Percentiles rank a stretch among this genome's conserved stretches.
Conservation (phyloP, 192 early-diverging fungal genomes). For the Coemansia sp. region DNA sequence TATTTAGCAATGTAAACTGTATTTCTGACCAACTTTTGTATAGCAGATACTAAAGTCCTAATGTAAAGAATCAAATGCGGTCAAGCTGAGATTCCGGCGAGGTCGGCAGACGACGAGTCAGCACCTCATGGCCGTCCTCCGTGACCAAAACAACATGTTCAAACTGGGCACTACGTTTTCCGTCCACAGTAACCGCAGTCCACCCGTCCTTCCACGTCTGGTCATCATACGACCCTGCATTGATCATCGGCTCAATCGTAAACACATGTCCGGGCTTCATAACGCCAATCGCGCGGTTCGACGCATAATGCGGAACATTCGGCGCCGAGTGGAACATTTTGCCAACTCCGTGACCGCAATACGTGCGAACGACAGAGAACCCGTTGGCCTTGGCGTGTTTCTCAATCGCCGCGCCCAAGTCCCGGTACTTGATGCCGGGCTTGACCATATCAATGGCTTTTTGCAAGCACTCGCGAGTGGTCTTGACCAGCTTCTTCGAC, state of each 20-base stretch:
- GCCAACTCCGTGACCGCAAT: conserved; percentile 90
- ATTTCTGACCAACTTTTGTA: too few relatives aligned
- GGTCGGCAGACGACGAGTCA: conserved; percentile 55
- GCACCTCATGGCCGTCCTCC: conserved; percentile 85
- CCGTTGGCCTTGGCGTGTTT: conserved; percentile 78
- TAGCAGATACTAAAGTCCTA: neutral
- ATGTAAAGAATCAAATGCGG: neutral
- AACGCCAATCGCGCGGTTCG: conserved; percentile 93
- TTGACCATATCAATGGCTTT: conserved; percentile 90
- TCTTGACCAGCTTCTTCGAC: conserved; percentile 73
- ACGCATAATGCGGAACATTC: conserved; percentile 91
- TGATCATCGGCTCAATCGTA: conserved; percentile 99
- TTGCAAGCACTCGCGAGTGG: conserved; percentile 83
- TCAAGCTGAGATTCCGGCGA: conserved; percentile 40
- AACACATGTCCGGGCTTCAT: conserved; percentile 96
- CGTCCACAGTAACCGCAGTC: conserved; percentile 89
- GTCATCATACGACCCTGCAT: conserved; percentile 74
- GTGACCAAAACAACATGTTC: conserved; percentile 95
- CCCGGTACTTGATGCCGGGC: conserved; percentile 89
- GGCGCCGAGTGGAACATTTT: conserved; percentile 88
- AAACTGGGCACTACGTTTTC: conserved; percentile 95
- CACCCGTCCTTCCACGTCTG: conserved; percentile 78
- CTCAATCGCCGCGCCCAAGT: conserved; percentile 89
- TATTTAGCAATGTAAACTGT: too few relatives aligned
- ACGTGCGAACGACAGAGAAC: conserved; percentile 89